A percentile compares a stretch with the other conserved stretches of the same genome.
These are phyloP conservation scores for Graphiopsis chlorocephala DNA, from an alignment of 2,329 filamentous ascomycete genomes.

Conservation along the genomic window DNA sequence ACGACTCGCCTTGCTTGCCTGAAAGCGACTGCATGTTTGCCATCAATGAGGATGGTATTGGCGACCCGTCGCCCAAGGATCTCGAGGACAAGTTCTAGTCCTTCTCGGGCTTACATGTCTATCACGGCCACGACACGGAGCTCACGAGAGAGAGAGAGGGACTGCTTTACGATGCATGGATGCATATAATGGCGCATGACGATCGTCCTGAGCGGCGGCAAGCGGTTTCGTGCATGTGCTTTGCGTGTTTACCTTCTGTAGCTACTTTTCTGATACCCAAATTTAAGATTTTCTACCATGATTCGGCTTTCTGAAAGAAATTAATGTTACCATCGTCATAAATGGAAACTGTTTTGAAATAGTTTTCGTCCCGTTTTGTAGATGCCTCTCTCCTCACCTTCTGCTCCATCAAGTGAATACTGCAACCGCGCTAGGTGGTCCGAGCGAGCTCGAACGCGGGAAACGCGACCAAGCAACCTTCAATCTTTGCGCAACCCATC, in stretches of 20 bases:
- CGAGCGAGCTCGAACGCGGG: conserved; percentile 14
- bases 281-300: background rate
- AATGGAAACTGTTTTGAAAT: no score
- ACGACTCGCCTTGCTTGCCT: conserved; percentile 94
- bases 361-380: no score
- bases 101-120: background rate
- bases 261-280: conserved; percentile 17
- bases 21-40: conserved; percentile 97
- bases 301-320: no score
- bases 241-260: conserved; percentile 12
- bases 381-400: no score
- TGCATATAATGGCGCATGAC: conserved; percentile 13
- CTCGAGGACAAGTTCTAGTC: conserved; percentile 68
- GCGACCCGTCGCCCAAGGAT: conserved; percentile 93
- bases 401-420: background rate
- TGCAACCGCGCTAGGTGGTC: background rate
- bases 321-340: no score
- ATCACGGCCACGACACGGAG: background rate
- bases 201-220: background rate
- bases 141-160: background rate
- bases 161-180: conserved; percentile 13
- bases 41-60: conserved; percentile 95
- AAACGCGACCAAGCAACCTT: background rate
- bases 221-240: conserved; percentile 5
- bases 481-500: conserved; percentile 13